Evolutionary conservation across 306 rosid species (phyloP).

Genomic region (Gleditsia sinensis): DNA sequence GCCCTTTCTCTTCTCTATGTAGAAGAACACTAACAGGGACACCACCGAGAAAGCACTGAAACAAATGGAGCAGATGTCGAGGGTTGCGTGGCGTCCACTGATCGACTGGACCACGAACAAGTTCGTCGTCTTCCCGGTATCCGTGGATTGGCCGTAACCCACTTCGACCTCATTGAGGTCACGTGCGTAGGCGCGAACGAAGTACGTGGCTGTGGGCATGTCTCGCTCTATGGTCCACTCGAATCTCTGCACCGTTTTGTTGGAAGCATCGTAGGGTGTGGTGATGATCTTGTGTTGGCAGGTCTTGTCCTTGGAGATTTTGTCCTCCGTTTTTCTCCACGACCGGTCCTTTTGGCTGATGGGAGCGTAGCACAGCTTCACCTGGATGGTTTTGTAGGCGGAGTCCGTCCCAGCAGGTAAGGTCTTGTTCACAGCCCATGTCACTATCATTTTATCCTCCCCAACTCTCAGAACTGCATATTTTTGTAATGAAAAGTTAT

Average conservation of each 20-base stretch:
- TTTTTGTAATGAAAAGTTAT: no score
- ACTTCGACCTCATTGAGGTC: conserved; percentile 52
- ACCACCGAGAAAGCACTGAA: conserved; percentile 71
- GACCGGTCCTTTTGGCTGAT: conserved; percentile 78
- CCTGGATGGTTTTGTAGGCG: conserved; percentile 60
- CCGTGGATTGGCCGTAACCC: conserved; percentile 72
- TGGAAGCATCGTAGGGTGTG: conserved; percentile 55
- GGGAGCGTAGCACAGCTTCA: conserved; percentile 80
- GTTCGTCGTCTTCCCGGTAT: conserved; percentile 44
- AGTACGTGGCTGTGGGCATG: conserved; percentile 70
- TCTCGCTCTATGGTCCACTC: conserved; percentile 55
- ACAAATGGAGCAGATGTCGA: conserved; percentile 54
- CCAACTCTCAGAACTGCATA: conserved; percentile 79
- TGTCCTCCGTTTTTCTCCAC: conserved; percentile 84
- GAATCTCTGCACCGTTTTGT: conserved; percentile 49
- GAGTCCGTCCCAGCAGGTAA: conserved; percentile 59
- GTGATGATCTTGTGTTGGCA: conserved; percentile 59
- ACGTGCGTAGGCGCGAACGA: conserved; percentile 77
- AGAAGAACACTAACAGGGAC: conserved; percentile 55
- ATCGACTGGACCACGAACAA: conserved; percentile 55
- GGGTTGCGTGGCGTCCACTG: conserved; percentile 62
- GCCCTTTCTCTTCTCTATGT: conserved; percentile 54
- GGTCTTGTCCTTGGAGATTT: conserved; percentile 71
- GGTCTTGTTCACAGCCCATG: conserved; percentile 65
- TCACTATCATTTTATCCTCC: conserved; percentile 56